A percentile compares a stretch with the other conserved stretches of the same genome.
These are phyloP conservation scores for Nemania sp. DNA, from an alignment of 2,329 filamentous ascomycete species.

Conservation along the genomic window DNA sequence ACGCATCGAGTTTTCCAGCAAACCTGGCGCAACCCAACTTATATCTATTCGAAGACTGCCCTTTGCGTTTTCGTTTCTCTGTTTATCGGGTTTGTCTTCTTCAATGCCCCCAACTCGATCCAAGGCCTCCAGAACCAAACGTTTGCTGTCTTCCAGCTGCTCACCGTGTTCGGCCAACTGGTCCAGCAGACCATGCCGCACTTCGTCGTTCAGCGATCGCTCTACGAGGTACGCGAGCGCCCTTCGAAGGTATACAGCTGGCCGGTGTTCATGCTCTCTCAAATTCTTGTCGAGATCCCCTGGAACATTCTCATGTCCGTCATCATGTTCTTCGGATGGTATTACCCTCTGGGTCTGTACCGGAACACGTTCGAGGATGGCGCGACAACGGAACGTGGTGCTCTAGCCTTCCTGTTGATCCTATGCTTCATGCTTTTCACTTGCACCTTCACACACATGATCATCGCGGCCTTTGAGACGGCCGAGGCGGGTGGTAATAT, in stretches of 20 bases:
- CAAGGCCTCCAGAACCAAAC: constrained; percentile 85
- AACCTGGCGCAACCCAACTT: constrained; percentile 87
- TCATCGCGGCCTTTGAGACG: constrained; percentile 74
- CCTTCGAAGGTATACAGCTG: constrained; percentile 84
- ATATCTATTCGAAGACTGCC: constrained; percentile 81
- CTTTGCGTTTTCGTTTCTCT: constrained; percentile 68
- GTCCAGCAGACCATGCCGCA: constrained; percentile 83
- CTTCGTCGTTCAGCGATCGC: constrained; percentile 77
- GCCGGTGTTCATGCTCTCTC: constrained; percentile 82
- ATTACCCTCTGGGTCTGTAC: constrained; percentile 82
- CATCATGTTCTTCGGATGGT: constrained; percentile 81
- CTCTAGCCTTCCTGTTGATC: constrained; percentile 77
- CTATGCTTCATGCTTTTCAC: constrained; percentile 78
- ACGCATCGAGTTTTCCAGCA: constrained; percentile 80
- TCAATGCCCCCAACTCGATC: constrained; percentile 68
- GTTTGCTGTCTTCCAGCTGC: constrained; percentile 82
- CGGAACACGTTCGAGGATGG: constrained; percentile 66
- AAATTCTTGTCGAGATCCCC: constrained; percentile 82
- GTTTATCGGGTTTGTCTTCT: constrained; percentile 84
- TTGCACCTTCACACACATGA: constrained; percentile 77
- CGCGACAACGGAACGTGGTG: constrained; percentile 69
- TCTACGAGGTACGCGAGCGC: constrained; percentile 84
- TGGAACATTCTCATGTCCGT: constrained; percentile 78
- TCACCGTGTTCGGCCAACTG: constrained; percentile 79
- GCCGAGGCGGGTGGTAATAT: constrained; percentile 77